Evolutionary conservation across 257 asterid genomes (phyloP), one percentile per base, ranked within the genome.

Genomic region (Jacaranda copaia): DNA sequence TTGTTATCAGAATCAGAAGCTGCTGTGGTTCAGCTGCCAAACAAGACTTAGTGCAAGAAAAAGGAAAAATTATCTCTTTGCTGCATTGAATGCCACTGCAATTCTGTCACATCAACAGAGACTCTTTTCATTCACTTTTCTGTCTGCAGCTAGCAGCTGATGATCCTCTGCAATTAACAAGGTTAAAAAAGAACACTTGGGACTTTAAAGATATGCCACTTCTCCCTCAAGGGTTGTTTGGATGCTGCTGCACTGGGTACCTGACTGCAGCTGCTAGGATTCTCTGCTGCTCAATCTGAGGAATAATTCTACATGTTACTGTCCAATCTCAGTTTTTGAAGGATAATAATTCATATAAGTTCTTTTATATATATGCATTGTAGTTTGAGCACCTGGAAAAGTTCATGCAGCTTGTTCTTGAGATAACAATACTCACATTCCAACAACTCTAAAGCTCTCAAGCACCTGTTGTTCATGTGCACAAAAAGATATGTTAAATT

Each of bases 271-370:
- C 89, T 48, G 97, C 99, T 55, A 93, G 86, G 70, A 83, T 71
- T 66, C 95, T 84, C 82, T 92, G 97, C 83, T 95, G 99, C 86
- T 95, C 98, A 42, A 95, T 90, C 98, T 95, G 89, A 9, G 84
- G 32, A 25, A 25, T 25, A 25, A 25, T 25, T 25, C 1, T 25
- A 25, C 2, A 25, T 25, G 32, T 25, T 25, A 25, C 32, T 25
- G 32, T 25, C 32, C 32, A 25, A 25, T 25, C 1, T 25, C 32
- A 25, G 32, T 25, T 2, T 25, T 25, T 25, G 32, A 25, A 25
- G 32, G 32, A 25, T 25, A 25, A 25, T 2, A 25, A 25, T 25
- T 25, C 32, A 25, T 25, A 25, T 25, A 25, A 25, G 32, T 25
- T 25, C 32, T 25, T 25, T 25, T 2, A 25, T 25, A 25, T 2